These are phyloP conservation scores for Fusarium tupiense DNA, from an alignment of 2,329 filamentous ascomycete genomes.

Conservation along the genomic window DNA sequence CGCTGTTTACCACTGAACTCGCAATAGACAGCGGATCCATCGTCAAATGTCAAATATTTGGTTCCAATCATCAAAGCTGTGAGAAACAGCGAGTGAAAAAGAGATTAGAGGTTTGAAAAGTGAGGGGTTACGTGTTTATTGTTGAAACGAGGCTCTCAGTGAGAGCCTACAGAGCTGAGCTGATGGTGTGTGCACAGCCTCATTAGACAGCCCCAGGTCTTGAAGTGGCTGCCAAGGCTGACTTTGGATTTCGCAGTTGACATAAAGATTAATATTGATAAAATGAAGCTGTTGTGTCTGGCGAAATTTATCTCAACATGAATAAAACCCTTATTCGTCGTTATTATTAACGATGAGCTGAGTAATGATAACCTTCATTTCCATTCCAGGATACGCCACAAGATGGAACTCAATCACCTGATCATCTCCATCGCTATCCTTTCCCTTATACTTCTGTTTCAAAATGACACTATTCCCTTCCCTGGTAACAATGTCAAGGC, in stretches of 20 bases:
- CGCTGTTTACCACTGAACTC: background rate
- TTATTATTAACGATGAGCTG: background rate
- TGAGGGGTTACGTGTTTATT: background rate
- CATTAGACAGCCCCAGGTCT: background rate
- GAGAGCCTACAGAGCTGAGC: background rate
- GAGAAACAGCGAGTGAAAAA: too few species aligned
- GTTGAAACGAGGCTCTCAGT: background rate
- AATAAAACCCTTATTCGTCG: too few species aligned
- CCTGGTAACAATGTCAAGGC: background rate
- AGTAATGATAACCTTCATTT: background rate
- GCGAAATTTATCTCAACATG: fast-evolving
- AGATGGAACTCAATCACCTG: too few species aligned
- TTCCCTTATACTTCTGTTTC: fast-evolving
- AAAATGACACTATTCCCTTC: fast-evolving
- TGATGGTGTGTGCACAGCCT: background rate
- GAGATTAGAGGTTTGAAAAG: background rate
- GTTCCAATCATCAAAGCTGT: fast-evolving
- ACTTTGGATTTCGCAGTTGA: background rate
- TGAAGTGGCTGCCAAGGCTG: background rate
- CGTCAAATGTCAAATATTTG: fast-evolving
- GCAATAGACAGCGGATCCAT: slow-evolving; percentile 16
- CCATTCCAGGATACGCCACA: background rate
- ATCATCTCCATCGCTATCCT: fast-evolving
- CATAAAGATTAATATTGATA: fast-evolving
- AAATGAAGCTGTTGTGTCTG: fast-evolving